Base-by-base conservation (phyloP, 306 rosid species). In the Chamaecrista fasciculata region DNA sequence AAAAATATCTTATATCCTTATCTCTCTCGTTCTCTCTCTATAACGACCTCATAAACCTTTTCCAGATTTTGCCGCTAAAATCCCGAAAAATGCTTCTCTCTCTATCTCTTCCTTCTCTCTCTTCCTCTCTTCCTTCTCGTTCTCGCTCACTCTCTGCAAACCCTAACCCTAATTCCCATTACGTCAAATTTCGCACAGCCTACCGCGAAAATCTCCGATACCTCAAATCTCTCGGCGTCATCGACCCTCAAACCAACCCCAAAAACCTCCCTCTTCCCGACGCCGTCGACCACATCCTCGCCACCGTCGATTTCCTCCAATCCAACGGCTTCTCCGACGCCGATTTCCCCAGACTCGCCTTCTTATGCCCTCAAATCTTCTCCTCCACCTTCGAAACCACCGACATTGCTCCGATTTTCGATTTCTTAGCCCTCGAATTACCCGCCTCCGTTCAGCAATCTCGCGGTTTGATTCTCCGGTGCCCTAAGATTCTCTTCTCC, bases 261-360 rank as follows among this genome's bases (percentile, higher is more conserved):
- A 62, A 69, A 52, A 74, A 77, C 11, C 83, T 83, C 56, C 94
- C 89, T 11, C 81, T 71, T 8, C 90, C 96, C 7, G 87, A 80
- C 73, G 78, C 80, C 40, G 78, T 86, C 61, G 69, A 83, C 61
- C 91, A 81, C 69, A 34, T 86, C 67, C 57, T 90, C 50, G 42
- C 72, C 73, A 86, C 90, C 72, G 76, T 90, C 69, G 3, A 76
- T 25, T 85, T 86, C 80, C 80, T 93, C 75, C 88, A 85, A 67
- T 90, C 96, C 1, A 85, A 84, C 6, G 89, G 91, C 78, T 88
- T 93, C 86, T 66, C 94, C 75, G 91, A 88, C 50, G 24, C 83
- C 34, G 91, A 93, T 36, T 72, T 90, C 73, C 72, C 88, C 8
- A 73, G 86, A n/a, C 90, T 93, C 48, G 80, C 82, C 25, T 66